Base-by-base conservation (phyloP, 192 early-diverging fungal genomes). In the Backusella morwellensis region DNA sequence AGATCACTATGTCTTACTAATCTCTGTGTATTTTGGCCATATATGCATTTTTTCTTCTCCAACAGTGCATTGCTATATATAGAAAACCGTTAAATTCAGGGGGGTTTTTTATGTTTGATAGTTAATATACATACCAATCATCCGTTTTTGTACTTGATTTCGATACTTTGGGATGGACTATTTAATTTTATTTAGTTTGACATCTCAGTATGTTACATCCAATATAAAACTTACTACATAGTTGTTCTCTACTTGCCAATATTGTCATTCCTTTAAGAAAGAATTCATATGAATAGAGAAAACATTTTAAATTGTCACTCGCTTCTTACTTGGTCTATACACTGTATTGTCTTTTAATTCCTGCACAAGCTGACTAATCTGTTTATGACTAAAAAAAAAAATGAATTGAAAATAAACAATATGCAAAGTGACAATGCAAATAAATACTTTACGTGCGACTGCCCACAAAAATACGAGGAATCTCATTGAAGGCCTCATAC, bases 301-400 rank as follows among this genome's bases (percentile, higher is more conserved):
- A 29, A 23, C 4, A 23, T 26, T n/a, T 42, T 26, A 5, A 4
- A 70, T 42, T 26, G 3, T 32, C 12, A 11, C 11, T 12, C 11
- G 11, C 32, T 6, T 29, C 21, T 56, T 76, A 81, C 76, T 77
- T 47, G 89, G 80, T 15, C 84, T 86, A 73, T 91, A 91, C 3
- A 73, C 79, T 21, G 89, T 86, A 35, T 90, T 90, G 12, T 35
- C 63, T n/a, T 85, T 85, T 68, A 90, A 79, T 44, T 90, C 89
- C 23, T 78, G 68, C 34, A 90, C 76, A 5, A 90, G 74, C 78
- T 90, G 89, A 21, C 86, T 73, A 6, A 90, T 81, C 66, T 90
- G 89, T 81, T 85, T 88, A 74, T 90, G 89, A 14, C 76, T 77
- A 70, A 38, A 12, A 12, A 42, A n/a, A 19, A 9, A 21, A 21